Percentiles rank a stretch among this genome's conserved stretches.
Conservation (phyloP, 495 filamentous ascomycete genomes). For the Neurospora discreta region DNA sequence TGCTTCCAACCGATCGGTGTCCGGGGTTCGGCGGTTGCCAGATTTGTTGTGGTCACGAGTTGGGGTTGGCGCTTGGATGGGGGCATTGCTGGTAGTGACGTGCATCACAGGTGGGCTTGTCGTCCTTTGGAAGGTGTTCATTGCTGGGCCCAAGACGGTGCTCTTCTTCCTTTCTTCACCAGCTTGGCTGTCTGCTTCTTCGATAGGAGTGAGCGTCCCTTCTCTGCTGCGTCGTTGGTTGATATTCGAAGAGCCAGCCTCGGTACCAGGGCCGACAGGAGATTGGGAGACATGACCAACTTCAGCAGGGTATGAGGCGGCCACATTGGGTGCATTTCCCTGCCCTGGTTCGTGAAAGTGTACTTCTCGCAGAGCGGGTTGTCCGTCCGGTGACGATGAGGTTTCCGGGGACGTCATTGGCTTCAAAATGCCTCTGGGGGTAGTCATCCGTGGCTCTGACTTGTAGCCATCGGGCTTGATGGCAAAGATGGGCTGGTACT, state of each 20-base stretch:
- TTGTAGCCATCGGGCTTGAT: slow-evolving; percentile 8
- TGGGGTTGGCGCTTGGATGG: not conserved
- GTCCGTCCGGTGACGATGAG: not conserved
- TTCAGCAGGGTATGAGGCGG: slow-evolving; percentile 8
- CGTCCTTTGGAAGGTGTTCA: not conserved
- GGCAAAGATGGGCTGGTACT: slow-evolving; percentile 10
- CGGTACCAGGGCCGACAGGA: not conserved
- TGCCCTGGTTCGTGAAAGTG: slow-evolving; percentile 1
- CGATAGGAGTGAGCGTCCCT: not conserved
- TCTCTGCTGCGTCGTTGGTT: not conserved
- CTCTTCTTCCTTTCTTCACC: not conserved
- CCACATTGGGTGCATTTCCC: not conserved
- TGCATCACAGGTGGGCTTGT: not conserved
- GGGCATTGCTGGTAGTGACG: not conserved
- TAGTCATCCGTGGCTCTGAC: slow-evolving; percentile 11
- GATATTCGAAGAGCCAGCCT: not conserved
- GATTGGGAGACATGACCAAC: not conserved
- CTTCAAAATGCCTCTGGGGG: not conserved
- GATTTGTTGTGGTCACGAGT: not conserved
- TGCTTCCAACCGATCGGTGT: not conserved
- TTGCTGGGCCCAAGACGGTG: not conserved
- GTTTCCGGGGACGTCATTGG: not conserved
- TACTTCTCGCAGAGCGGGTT: not conserved
- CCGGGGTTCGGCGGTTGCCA: not conserved
- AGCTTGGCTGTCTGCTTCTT: not conserved